A percentile compares a stretch with the other conserved stretches of the same genome.
Conservation (phyloP, 2,329 filamentous ascomycete genomes). For the Alternaria rosae region DNA sequence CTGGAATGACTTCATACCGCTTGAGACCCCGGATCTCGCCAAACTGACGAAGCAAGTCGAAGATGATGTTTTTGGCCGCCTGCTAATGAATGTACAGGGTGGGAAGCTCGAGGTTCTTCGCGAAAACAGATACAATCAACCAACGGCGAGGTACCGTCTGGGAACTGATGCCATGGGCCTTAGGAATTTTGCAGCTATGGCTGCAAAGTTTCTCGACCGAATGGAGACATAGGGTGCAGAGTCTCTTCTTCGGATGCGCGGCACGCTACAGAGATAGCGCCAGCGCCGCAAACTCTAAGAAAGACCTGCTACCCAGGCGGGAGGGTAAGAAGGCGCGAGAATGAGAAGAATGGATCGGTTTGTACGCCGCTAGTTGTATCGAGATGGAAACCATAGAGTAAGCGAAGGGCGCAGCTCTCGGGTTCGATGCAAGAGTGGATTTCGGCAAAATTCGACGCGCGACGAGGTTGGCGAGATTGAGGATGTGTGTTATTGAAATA, state of each 20-base stretch:
- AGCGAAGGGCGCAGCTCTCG: not conserved
- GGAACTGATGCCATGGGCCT: not conserved
- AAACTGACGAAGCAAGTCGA: not conserved
- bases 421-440: not conserved
- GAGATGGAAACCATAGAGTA: not conserved
- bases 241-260: not conserved
- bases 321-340: not conserved
- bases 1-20: not conserved
- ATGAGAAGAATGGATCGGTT: fast-evolving
- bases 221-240: not conserved
- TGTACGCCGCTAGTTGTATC: not conserved
- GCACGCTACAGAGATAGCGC: not conserved
- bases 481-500: not conserved
- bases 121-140: not conserved
- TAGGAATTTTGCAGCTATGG: not conserved
- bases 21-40: not conserved
- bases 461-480: not conserved
- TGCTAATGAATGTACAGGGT: not conserved
- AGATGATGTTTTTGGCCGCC: not conserved
- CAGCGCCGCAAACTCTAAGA: not conserved
- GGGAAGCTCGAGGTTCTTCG: not conserved
- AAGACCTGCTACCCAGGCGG: not conserved
- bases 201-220: not conserved
- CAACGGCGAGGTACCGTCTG: not conserved
- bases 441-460: not conserved